phyloP scores from a whole-genome alignment of 768 basidiomycete species.

The Lepiota venenata region DNA sequence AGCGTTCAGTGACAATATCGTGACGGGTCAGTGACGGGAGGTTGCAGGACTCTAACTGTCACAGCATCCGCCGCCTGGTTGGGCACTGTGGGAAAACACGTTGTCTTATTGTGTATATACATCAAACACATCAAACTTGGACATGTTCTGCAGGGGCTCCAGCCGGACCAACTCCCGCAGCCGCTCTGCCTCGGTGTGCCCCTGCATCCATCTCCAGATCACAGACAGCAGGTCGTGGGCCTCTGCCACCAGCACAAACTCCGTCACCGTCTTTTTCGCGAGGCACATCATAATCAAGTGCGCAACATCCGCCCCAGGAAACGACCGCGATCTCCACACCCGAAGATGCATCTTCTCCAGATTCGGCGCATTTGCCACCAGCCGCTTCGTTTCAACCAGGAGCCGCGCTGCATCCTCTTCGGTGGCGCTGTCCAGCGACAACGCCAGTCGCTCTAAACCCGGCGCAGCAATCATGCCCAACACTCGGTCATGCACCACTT shows the following conservation, averaged over 20 bases:
- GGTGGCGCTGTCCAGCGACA: not conserved
- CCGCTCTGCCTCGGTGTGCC: not conserved
- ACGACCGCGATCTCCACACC: not conserved
- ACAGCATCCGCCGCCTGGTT: conserved; percentile 19
- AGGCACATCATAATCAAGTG: not conserved
- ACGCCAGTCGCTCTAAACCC: not conserved
- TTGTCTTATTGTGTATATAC: no score
- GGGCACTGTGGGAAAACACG: conserved; percentile 4
- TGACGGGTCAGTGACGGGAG: conserved; percentile 46
- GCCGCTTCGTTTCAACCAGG: not conserved
- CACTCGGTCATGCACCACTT: not conserved
- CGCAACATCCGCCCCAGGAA: not conserved
- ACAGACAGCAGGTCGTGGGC: not conserved
- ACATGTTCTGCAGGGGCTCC: not conserved
- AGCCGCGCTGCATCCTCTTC: not conserved
- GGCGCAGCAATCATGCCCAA: not conserved
- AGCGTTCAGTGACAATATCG: conserved; percentile 44
- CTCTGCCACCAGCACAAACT: not conserved
- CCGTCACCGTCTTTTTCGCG: not conserved
- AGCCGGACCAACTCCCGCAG: not conserved
- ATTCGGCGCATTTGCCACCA: not conserved
- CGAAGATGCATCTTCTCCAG: not conserved
- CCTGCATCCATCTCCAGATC: not conserved
- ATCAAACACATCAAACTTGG: not conserved
- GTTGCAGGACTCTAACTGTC: conserved; percentile 32